Conservation (phyloP, 495 filamentous ascomycete species). For the Thermothielavioides terrestris region DNA sequence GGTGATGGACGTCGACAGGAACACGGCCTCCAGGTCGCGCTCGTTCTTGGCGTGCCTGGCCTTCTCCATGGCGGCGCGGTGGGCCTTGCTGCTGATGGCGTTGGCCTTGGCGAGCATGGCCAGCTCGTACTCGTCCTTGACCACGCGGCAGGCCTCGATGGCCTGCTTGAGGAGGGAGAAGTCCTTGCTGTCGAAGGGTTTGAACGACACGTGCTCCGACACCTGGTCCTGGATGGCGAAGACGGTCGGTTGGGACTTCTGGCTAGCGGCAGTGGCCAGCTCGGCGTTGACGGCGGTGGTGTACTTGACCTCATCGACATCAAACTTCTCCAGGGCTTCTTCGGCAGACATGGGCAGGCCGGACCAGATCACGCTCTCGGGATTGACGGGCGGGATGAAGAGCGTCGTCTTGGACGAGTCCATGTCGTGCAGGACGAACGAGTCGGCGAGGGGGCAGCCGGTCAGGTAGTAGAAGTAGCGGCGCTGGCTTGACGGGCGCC, state of each 20-base stretch:
- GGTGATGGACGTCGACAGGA: slow-evolving; percentile 65
- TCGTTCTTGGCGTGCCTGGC: slow-evolving; percentile 64
- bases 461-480: slow-evolving; percentile 93
- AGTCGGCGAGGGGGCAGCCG: slow-evolving; percentile 76
- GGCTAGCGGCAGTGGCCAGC: slow-evolving; percentile 40
- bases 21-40: slow-evolving; percentile 70
- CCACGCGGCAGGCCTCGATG: slow-evolving; percentile 67
- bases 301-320: slow-evolving; percentile 69
- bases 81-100: slow-evolving; percentile 65
- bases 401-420: slow-evolving; percentile 63
- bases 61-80: slow-evolving; percentile 59
- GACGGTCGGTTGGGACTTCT: slow-evolving; percentile 43
- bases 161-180: slow-evolving; percentile 56
- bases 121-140: slow-evolving; percentile 81
- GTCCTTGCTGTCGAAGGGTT: slow-evolving; percentile 55
- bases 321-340: slow-evolving; percentile 69
- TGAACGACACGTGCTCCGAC: slow-evolving; percentile 53
- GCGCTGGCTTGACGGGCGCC: slow-evolving; percentile 54
- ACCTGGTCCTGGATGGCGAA: slow-evolving; percentile 67
- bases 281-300: slow-evolving; percentile 61
- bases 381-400: slow-evolving; percentile 83
- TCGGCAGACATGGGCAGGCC: slow-evolving; percentile 70
- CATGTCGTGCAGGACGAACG: slow-evolving; percentile 74
- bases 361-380: slow-evolving; percentile 91
- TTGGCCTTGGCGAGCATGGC: slow-evolving; percentile 79